These are phyloP conservation scores for Cyberlindnera sargentensis DNA, from an alignment of 805 yeast species.

Conservation along the genomic window DNA sequence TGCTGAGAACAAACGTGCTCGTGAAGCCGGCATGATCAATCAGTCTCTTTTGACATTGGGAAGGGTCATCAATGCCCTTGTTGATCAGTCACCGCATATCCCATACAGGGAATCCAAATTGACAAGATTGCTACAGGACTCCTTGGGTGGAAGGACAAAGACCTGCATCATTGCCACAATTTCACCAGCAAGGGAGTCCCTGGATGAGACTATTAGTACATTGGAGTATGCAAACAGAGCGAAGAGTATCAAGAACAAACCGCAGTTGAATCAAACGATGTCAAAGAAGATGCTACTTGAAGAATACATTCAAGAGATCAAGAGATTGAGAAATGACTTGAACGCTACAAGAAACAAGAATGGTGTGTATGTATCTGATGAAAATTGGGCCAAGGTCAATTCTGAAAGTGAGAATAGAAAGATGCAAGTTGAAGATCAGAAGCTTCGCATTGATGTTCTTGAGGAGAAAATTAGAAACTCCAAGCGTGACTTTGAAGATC, in stretches of 20 bases:
- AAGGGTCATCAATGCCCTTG: constrained; percentile 71
- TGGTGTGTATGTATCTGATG: constrained; percentile 56
- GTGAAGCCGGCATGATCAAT: constrained; percentile 88
- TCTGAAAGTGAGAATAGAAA: constrained; percentile 40
- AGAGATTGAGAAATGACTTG: constrained; percentile 52
- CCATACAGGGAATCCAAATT: constrained; percentile 84
- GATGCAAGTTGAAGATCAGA: constrained; percentile 43
- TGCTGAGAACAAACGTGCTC: constrained; percentile 73
- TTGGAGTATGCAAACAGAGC: constrained; percentile 81
- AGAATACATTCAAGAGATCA: constrained; percentile 48
- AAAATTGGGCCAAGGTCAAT: constrained; percentile 40
- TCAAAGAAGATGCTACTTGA: constrained; percentile 48
- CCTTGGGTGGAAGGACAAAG: constrained; percentile 77
- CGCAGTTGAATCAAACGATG: constrained; percentile 55
- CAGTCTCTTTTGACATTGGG: constrained; percentile 82
- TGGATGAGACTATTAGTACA: constrained; percentile 74
- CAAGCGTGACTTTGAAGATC: constrained; percentile 34
- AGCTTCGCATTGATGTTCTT: constrained; percentile 37
- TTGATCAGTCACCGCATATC: constrained; percentile 57
- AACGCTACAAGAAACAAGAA: constrained; percentile 56
- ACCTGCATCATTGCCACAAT: constrained; percentile 80
- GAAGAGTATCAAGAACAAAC: constrained; percentile 61
- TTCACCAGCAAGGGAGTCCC: constrained; percentile 66
- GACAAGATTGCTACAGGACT: constrained; percentile 72
- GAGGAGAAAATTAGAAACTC: constrained; percentile 39